These are phyloP conservation scores for Nicotiana sylvestris DNA, from an alignment of 257 asterid species.

Conservation along the genomic window DNA sequence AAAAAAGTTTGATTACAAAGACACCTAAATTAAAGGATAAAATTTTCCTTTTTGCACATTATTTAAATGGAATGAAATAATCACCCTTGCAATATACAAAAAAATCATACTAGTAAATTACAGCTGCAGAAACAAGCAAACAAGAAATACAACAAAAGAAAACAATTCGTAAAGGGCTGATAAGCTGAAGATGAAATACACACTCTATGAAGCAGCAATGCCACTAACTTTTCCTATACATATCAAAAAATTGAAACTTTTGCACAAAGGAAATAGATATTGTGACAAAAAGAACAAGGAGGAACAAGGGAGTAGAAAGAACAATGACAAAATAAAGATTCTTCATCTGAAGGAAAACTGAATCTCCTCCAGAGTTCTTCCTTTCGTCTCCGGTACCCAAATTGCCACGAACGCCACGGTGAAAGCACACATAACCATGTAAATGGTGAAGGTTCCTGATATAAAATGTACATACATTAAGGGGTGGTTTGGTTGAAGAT, in stretches of 20 bases:
- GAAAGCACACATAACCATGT: constrained; percentile 37
- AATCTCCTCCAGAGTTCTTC: constrained; percentile 73
- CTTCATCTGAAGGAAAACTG: constrained; percentile 60
- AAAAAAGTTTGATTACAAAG: no score
- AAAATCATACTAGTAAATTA: not conserved
- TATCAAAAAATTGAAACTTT: not conserved
- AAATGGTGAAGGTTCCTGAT: constrained; percentile 68
- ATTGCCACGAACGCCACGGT: constrained; percentile 48
- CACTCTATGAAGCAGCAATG: not conserved
- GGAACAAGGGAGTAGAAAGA: not conserved
- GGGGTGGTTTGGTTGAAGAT: no score
- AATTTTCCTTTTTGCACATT: no score
- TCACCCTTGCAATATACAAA: not conserved
- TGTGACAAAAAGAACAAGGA: not conserved
- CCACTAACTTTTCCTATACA: not conserved
- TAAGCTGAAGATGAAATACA: not conserved
- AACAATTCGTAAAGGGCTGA: not conserved
- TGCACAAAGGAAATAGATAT: not conserved
- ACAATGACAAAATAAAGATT: not conserved
- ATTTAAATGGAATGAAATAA: not conserved
- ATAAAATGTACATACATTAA: not conserved
- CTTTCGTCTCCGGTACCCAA: constrained; percentile 86
- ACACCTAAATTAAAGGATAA: no score
- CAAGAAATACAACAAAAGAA: not conserved
- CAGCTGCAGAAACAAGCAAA: not conserved